Base-by-base conservation (phyloP, 257 asterid genomes). In the Orobanche coerulescens region DNA sequence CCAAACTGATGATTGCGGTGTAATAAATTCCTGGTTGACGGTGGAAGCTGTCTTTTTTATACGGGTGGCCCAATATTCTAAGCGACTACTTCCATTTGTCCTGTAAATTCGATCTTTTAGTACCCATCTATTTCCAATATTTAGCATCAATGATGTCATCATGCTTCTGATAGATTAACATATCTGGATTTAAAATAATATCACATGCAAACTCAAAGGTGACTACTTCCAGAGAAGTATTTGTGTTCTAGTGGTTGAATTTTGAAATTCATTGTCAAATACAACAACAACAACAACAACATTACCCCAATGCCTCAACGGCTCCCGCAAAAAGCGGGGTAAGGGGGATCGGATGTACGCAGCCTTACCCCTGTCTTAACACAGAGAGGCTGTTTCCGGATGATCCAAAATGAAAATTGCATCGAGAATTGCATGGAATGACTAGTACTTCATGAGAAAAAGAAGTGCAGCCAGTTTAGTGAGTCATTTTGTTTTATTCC, bases 21-120 rank as follows among this genome's bases (percentile, higher is more conserved):
- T 22, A 54, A n/a, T 52, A 40, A 34, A 50, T 46, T 58, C 42
- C 58, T 64, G 44, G 57, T 58, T 73, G 68, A 50, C 48, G 63
- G 13, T 62, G 30, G 26, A 40, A 48, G 58, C 44, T 18, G 24
- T 30, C 5, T n/a, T 8, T 55, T 13, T 57, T 30, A 13, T 4
- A 11, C 18, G 55, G 63, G 15, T 44, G 6, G 30, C 36, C n/a
- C n/a, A n/a, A 19, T 48, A 24, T 6, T 39, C 50, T 50, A n/a
- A 58, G 40, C 10, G 5, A 31, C 23, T 34, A 0, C n/a, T n/a
- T 50, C 15, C 39, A 31, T 1, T 57, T 19, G 20, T 67, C 57
- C 40, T 64, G 10, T 40, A 51, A 46, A 10, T 57, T 42, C 34
- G 51, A 26, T 36, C 5, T 47, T 16, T 44, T 49, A 26, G 58